Base-by-base conservation (phyloP, 2,329 filamentous ascomycete species). In the Aspergillus texensis region DNA sequence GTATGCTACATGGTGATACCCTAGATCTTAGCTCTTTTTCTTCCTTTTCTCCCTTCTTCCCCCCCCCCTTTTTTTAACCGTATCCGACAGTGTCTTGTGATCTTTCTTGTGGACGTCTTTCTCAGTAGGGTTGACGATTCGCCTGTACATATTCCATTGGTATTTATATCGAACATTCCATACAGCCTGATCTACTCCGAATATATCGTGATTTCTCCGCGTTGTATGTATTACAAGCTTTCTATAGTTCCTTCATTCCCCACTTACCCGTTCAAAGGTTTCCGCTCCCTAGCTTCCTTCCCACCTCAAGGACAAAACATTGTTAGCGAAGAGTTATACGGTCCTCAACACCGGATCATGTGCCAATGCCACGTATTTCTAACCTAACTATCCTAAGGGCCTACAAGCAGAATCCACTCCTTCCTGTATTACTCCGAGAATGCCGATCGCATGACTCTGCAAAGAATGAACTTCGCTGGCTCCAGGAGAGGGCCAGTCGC, bases 391-490 rank as follows among this genome's bases (percentile, higher is more conserved):
- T 58, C 28, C 41, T 58, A 10, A 58, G 12, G 9, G 56, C 43
- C 11, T 19, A 24, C n/a, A 16, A n/a, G 36, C 41, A 48, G 16
- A 34, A 55, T 39, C 52, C 52, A 4, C 52, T 55, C n/a, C 52
- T 55, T 12, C 52, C 52, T 4, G 8, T 55, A 24, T 34, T 55
- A 10, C 34, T 55, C 32, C 52, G 52, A 55, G 52, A 55, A 55
- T 55, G 52, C 19, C 52, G 52, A 21, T 55, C 52, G 12, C 32
- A 24, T 26, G 34, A 24, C 21, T 55, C 32, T 39, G 52, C 52
- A 39, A 55, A 55, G 14, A 55, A 26, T 26, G 58, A 48, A 41
- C 58, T 41, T 54, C 58, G 58, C 34, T 52, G 48, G 58, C 48
- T 60, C 53, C 32, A 54, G 21, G 58, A 60, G 21, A 28, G 30